These are phyloP conservation scores for Colletotrichum tamarilloi DNA, from an alignment of 2,329 filamentous ascomycete species.

Conservation along the genomic window DNA sequence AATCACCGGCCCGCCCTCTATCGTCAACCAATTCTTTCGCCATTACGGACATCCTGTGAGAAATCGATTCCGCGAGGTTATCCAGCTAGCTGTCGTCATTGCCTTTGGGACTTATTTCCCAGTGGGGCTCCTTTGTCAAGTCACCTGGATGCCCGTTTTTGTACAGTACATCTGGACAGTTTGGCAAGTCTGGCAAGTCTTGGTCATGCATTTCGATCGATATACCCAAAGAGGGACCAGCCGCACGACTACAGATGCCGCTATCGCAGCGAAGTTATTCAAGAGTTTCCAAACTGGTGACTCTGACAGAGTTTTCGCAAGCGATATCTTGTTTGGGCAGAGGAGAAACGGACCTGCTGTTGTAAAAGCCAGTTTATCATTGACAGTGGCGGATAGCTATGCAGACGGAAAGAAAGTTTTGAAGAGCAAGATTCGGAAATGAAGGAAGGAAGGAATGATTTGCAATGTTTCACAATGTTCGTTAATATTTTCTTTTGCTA, in stretches of 20 bases:
- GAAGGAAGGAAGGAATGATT: neutral
- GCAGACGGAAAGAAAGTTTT: neutral
- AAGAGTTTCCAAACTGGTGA: neutral
- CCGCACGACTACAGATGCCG: neutral
- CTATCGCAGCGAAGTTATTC: neutral
- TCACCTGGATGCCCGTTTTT: conserved; percentile 36
- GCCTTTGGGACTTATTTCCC: neutral
- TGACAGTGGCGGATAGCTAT: neutral
- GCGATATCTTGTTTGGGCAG: neutral
- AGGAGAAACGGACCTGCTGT: neutral
- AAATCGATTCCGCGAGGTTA: neutral
- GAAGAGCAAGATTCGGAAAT: neutral
- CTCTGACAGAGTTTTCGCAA: neutral
- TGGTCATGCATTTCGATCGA: conserved; percentile 37
- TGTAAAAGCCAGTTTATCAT: neutral
- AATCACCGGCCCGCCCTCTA: conserved; percentile 5
- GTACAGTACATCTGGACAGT: conserved; percentile 39
- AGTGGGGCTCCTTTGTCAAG: neutral
- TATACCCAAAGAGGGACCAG: conserved; percentile 16
- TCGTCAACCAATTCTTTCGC: conserved; percentile 37
- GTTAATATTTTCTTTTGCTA: too few species aligned
- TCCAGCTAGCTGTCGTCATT: neutral
- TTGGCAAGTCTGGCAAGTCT: conserved; percentile 39
- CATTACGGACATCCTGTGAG: conserved; percentile 32
- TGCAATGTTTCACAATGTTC: neutral